A percentile compares a stretch with the other conserved stretches of the same genome.
Evolutionary conservation across 768 basidiomycete genomes (phyloP).

Genomic region (Dacryopinax spathularia): DNA sequence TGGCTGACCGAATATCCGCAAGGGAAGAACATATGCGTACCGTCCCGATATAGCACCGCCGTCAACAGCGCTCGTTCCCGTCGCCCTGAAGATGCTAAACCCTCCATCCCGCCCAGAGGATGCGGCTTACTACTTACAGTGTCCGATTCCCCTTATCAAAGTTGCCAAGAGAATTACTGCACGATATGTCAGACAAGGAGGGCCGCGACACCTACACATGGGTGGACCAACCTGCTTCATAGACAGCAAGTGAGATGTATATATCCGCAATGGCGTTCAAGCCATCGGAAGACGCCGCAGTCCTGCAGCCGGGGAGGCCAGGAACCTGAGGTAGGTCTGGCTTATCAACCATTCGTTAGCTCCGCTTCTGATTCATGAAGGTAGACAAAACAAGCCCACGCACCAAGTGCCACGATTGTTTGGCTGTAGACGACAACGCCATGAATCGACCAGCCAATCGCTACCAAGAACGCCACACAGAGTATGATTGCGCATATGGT

Average conservation of each 20-base stretch:
- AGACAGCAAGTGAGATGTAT: background rate
- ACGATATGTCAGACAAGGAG: background rate
- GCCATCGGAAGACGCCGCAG: background rate
- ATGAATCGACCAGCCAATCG: too few relatives aligned
- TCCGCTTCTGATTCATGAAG: background rate
- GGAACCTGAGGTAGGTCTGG: background rate
- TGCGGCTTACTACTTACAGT: background rate
- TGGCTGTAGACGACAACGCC: too few relatives aligned
- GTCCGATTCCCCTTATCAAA: background rate
- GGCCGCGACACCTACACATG: background rate
- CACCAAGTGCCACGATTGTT: too few relatives aligned
- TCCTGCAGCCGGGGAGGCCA: background rate
- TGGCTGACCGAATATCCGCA: too few relatives aligned
- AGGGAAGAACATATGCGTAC: too few relatives aligned
- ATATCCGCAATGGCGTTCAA: background rate
- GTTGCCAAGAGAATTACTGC: background rate
- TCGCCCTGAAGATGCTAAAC: too few relatives aligned
- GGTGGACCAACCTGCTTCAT: background rate
- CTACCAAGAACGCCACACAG: background rate
- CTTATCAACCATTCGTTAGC: background rate
- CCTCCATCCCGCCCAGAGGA: too few relatives aligned
- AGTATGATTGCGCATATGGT: background rate
- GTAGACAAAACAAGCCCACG: background rate
- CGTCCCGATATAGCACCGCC: too few relatives aligned
- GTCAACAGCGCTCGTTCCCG: too few relatives aligned